A percentile compares a stretch with the other conserved stretches of the same genome.
phyloP scores from a whole-genome alignment of 2,329 filamentous ascomycete genomes.

The Tolypocladium paradoxum region DNA sequence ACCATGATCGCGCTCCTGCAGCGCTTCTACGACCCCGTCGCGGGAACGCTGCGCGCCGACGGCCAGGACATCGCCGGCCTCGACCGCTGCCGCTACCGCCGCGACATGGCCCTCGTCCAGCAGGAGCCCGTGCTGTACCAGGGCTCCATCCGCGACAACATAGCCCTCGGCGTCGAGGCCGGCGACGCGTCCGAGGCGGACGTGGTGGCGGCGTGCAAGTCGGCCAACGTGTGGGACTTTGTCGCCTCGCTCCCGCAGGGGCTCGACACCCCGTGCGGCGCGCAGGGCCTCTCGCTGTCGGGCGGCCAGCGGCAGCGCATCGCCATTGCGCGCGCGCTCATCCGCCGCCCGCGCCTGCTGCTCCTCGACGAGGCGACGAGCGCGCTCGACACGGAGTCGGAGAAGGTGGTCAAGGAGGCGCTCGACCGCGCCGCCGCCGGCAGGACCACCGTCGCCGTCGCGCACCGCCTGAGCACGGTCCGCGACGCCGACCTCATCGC shows the following conservation, averaged over 20 bases:
- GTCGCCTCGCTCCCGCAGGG: slow-evolving; percentile 45
- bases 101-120: slow-evolving; percentile 27
- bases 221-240: slow-evolving; percentile 47
- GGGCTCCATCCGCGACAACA: slow-evolving; percentile 45
- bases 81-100: slow-evolving; percentile 20
- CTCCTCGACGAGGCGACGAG: slow-evolving; percentile 65
- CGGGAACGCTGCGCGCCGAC: slow-evolving; percentile 18
- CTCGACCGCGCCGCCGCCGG: slow-evolving; percentile 35
- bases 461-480: slow-evolving; percentile 44
- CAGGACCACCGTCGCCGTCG: slow-evolving; percentile 51
- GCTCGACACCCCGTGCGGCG: slow-evolving; percentile 53
- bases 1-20: slow-evolving; percentile 44
- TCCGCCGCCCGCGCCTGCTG: slow-evolving; percentile 54
- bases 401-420: slow-evolving; percentile 53
- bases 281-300: slow-evolving; percentile 57
- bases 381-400: slow-evolving; percentile 53
- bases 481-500: slow-evolving; percentile 53
- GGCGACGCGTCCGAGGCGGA: slow-evolving; percentile 21
- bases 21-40: slow-evolving; percentile 29
- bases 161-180: slow-evolving; percentile 34
- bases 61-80: slow-evolving; percentile 17
- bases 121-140: slow-evolving; percentile 32
- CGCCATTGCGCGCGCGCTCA: slow-evolving; percentile 61
- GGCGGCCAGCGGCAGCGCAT: slow-evolving; percentile 65
- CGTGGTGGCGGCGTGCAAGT: slow-evolving; percentile 37